Evolutionary conservation across 164 flowering plant genomes (phyloP).

Genomic region (Stephania cephalantha): DNA sequence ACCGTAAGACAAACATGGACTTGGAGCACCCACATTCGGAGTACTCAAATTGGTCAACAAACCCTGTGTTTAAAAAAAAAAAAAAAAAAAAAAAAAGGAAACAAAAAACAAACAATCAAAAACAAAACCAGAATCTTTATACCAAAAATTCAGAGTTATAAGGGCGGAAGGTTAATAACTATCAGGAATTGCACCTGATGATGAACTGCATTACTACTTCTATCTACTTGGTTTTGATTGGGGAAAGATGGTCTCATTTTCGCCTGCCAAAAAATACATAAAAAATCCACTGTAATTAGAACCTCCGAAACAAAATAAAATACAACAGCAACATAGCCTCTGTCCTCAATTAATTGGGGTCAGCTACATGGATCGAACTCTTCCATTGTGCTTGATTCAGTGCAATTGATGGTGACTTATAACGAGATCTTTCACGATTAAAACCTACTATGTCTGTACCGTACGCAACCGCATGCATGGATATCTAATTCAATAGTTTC

Average conservation of each 20-base stretch:
- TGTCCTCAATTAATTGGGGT: no score
- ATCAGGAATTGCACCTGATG: constrained; percentile 8
- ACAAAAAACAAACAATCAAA: background rate
- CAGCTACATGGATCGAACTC: no score
- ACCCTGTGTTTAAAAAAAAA: constrained; percentile 12
- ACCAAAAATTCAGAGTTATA: background rate
- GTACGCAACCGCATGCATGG: no score
- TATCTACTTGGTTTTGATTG: constrained; percentile 14
- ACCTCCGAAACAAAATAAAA: no score
- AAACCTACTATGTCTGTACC: no score
- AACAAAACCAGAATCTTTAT: background rate
- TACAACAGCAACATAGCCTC: no score
- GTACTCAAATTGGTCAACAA: constrained; percentile 5
- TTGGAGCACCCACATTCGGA: constrained; percentile 1
- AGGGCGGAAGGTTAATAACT: background rate
- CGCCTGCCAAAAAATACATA: background rate
- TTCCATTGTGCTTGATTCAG: no score
- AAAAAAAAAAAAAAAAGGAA: background rate
- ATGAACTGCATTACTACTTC: constrained; percentile 8
- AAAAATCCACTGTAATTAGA: background rate
- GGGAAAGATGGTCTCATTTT: constrained; percentile 3
- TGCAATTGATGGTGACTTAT: no score
- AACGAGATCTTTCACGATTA: no score
- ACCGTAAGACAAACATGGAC: constrained; percentile 2
- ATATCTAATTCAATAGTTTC: background rate